These are phyloP conservation scores for Lentithecium fluviatile DNA, from an alignment of 495 filamentous ascomycete species.

Conservation along the genomic window DNA sequence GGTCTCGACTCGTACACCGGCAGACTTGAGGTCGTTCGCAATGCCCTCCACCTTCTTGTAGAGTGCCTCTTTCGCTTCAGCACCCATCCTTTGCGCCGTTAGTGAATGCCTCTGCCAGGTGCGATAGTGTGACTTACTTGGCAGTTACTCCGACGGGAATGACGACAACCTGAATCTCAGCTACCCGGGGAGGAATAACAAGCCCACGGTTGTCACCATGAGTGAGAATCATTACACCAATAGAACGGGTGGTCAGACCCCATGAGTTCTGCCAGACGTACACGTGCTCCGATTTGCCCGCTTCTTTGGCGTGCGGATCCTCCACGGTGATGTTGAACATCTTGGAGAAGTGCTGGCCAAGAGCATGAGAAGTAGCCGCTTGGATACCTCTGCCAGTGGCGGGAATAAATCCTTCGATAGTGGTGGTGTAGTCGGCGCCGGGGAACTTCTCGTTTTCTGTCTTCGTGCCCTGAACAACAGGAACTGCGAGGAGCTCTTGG, in stretches of 20 bases:
- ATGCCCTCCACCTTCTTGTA: conserved; percentile 69
- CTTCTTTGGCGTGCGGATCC: conserved; percentile 72
- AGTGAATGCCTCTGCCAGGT: neutral
- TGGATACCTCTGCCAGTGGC: conserved; percentile 94
- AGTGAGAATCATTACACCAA: conserved; percentile 97
- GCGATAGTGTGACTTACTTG: conserved; percentile 19
- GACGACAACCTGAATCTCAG: conserved; percentile 79
- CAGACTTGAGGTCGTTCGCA: conserved; percentile 50
- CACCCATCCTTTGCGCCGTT: conserved; percentile 57
- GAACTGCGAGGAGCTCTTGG: conserved; percentile 88
- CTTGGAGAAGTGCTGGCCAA: conserved; percentile 95
- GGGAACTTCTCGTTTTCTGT: conserved; percentile 96
- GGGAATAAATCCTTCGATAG: conserved; percentile 82
- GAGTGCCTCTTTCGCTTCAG: conserved; percentile 71
- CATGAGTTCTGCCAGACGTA: conserved; percentile 98
- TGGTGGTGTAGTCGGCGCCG: conserved; percentile 84
- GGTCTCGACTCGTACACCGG: conserved; percentile 53
- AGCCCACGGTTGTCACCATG: conserved; percentile 94
- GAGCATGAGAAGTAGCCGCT: conserved; percentile 87
- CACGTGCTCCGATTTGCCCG: conserved; percentile 64
- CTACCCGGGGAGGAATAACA: conserved; percentile 85
- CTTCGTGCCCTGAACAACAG: conserved; percentile 87
- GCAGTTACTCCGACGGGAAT: conserved; percentile 93
- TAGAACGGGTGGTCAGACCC: conserved; percentile 92
- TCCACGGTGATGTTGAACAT: conserved; percentile 99